Conservation (phyloP, 2,329 filamentous ascomycete genomes). For the Colletotrichum acutatum region DNA sequence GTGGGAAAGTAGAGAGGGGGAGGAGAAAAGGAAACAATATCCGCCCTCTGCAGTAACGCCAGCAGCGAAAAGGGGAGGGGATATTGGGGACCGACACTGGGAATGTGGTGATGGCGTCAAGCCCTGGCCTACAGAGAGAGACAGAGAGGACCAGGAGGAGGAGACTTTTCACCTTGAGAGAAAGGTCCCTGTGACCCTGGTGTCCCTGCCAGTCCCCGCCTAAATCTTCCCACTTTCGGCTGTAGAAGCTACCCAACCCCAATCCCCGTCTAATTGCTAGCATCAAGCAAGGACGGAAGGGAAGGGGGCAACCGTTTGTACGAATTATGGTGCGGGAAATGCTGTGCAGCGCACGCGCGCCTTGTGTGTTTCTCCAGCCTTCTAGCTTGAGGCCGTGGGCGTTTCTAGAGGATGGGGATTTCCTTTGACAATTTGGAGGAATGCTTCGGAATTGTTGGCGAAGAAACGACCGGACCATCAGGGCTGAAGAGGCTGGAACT, state of each 20-base stretch:
- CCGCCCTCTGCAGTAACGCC: not conserved
- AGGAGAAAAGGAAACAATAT: not conserved
- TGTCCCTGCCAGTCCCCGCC: conserved; percentile 16
- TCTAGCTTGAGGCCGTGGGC: not conserved
- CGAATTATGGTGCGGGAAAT: not conserved
- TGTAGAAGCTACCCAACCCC: not conserved
- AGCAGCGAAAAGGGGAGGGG: not conserved
- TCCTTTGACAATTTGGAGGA: conserved; percentile 6
- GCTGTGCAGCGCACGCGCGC: not conserved
- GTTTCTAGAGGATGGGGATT: conserved; percentile 10
- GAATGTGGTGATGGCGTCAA: conserved; percentile 22
- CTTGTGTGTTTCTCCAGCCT: conserved; percentile 10
- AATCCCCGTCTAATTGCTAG: conserved; percentile 1
- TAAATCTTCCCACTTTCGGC: conserved; percentile 13
- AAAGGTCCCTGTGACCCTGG: not conserved
- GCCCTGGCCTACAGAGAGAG: conserved; percentile 2
- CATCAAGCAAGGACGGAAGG: not conserved
- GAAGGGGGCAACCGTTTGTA: conserved; percentile 9
- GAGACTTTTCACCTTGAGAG: not conserved
- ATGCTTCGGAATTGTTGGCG: conserved; percentile 29
- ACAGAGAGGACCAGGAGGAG: not conserved
- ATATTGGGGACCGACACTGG: not conserved
- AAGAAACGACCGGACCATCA: conserved; percentile 12
- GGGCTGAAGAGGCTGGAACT: conserved; percentile 10
- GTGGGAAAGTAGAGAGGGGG: not conserved